phyloP scores from a whole-genome alignment of 1,139 yeast genomes.

The Entelexis paramagnoliae region DNA sequence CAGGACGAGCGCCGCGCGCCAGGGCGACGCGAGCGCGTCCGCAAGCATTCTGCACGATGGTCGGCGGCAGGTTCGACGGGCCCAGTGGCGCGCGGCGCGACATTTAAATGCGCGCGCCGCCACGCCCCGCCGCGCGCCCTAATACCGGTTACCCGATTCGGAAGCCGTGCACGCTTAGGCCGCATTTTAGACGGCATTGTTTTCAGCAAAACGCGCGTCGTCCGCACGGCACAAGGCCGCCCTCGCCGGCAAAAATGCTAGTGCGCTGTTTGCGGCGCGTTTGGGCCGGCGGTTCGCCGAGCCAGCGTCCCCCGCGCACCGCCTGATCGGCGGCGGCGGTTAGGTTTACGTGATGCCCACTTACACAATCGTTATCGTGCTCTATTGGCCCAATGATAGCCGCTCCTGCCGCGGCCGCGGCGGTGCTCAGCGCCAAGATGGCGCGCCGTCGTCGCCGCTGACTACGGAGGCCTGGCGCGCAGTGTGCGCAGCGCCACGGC shows the following conservation, averaged over 20 bases:
- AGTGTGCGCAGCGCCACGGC: too few species aligned
- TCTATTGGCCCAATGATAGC: not conserved
- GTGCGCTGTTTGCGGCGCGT: not conserved
- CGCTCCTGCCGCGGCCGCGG: too few species aligned
- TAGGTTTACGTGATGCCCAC: constrained; percentile 3
- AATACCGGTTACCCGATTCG: constrained; percentile 6
- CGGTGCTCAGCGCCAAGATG: too few species aligned
- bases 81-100: not conserved
- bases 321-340: not conserved
- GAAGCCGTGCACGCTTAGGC: not conserved
- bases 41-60: not conserved
- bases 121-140: constrained; percentile 2
- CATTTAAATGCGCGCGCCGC: not conserved
- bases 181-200: not conserved
- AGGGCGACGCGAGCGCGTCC: not conserved
- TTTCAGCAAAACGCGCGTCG: not conserved
- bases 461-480: too few species aligned
- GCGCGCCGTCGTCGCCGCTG: too few species aligned
- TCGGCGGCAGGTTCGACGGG: too few species aligned
- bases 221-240: too few species aligned
- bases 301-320: not conserved
- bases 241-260: not conserved
- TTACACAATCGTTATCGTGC: not conserved
- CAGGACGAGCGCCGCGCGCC: not conserved
- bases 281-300: not conserved